These are phyloP conservation scores for Termitomyces heimii DNA, from an alignment of 768 basidiomycete species.

Conservation along the genomic window DNA sequence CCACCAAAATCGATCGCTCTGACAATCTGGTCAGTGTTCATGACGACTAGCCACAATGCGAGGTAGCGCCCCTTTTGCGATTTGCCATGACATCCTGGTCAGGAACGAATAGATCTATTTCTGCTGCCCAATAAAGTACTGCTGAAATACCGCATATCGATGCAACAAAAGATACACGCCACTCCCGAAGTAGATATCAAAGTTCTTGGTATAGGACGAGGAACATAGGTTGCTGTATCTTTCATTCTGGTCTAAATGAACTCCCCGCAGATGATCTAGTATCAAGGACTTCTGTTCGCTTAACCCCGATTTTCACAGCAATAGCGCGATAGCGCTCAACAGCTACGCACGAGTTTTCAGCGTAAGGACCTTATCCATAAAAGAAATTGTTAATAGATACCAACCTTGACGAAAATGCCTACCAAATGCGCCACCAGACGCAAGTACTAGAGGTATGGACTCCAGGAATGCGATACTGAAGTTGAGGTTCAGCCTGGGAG, in stretches of 20 bases:
- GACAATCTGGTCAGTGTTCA: constrained; percentile 9
- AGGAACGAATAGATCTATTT: constrained; percentile 1
- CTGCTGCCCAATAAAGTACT: constrained; percentile 14
- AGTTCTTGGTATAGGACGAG: not conserved
- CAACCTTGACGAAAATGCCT: too few species aligned
- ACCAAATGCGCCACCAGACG: too few species aligned
- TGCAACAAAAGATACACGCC: constrained; percentile 13
- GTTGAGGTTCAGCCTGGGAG: not conserved
- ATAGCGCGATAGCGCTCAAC: constrained; percentile 10
- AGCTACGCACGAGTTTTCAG: constrained; percentile 6
- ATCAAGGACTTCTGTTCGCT: not conserved
- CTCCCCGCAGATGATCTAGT: not conserved
- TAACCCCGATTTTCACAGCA: constrained; percentile 13
- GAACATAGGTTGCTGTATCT: constrained; percentile 14
- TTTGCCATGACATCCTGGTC: not conserved
- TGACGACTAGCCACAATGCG: constrained; percentile 9
- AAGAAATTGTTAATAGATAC: not conserved
- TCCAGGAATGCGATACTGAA: constrained; percentile 7
- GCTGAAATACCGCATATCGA: constrained; percentile 11
- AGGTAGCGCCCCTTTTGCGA: constrained; percentile 11
- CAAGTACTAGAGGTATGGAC: constrained; percentile 7
- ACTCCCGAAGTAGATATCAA: constrained; percentile 5
- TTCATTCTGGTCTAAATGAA: constrained; percentile 13
- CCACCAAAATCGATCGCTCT: constrained; percentile 13
- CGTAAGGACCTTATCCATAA: not conserved